Evolutionary conservation across 139 green algal genomes (phyloP).

Genomic region (Pleodorina starrii): DNA sequence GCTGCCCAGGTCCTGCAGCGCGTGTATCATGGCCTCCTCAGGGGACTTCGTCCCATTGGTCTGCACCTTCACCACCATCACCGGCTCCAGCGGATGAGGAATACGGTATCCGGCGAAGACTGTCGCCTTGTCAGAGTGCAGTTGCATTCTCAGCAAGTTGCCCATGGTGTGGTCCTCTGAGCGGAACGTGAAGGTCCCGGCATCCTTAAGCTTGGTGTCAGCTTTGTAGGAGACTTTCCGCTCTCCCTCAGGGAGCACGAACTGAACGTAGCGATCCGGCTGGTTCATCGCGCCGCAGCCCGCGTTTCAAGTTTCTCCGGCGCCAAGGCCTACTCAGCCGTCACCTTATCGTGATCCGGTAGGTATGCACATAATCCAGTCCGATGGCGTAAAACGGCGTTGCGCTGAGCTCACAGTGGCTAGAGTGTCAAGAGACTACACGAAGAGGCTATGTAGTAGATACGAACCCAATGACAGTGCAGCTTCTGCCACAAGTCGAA

Average conservation of each 20-base stretch:
- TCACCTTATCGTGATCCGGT: too few relatives aligned
- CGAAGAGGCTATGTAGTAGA: too few relatives aligned
- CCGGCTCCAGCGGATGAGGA: slow-evolving; percentile 93
- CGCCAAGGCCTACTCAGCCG: too few relatives aligned
- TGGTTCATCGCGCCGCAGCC: slow-evolving; percentile 78
- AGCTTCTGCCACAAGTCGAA: too few relatives aligned
- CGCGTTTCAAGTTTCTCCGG: neutral
- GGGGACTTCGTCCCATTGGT: slow-evolving; percentile 76
- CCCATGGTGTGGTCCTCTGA: slow-evolving; percentile 97
- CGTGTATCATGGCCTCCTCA: slow-evolving; percentile 60
- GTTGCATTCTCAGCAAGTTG: slow-evolving; percentile 91
- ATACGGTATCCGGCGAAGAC: slow-evolving; percentile 96
- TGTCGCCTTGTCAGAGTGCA: slow-evolving; percentile 79
- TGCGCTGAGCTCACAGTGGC: too few relatives aligned
- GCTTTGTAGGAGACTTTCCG: slow-evolving; percentile 85
- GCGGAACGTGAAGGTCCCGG: slow-evolving; percentile 88
- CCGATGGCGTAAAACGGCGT: too few relatives aligned
- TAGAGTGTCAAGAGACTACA: too few relatives aligned
- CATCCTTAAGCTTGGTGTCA: slow-evolving; percentile 92
- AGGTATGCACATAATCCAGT: too few relatives aligned
- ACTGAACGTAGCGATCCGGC: slow-evolving; percentile 91
- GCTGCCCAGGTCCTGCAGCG: slow-evolving; percentile 68
- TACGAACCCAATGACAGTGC: too few relatives aligned
- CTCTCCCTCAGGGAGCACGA: slow-evolving; percentile 90
- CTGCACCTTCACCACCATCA: slow-evolving; percentile 89